phyloP scores from a whole-genome alignment of 768 basidiomycete species.

The Pulveroboletus ravenelii region DNA sequence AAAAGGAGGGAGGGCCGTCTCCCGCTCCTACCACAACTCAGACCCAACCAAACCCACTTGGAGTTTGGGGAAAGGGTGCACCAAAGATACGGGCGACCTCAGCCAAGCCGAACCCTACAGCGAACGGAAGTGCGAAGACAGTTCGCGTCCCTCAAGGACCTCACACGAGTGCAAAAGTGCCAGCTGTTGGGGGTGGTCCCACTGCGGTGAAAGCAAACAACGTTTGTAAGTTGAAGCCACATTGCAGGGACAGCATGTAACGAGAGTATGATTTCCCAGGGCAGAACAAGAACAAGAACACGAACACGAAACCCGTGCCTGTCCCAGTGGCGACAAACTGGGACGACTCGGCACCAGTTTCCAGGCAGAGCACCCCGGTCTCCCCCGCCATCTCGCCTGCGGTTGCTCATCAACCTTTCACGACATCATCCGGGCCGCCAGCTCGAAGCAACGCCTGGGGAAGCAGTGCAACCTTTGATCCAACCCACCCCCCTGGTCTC shows the following conservation, averaged over 20 bases:
- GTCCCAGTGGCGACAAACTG: constrained; percentile 11
- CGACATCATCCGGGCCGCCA: constrained; percentile 10
- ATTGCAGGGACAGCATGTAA: background rate
- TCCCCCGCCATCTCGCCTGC: constrained; percentile 1
- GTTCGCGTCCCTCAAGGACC: constrained; percentile 3
- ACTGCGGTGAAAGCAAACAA: constrained; percentile 24
- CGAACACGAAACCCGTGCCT: background rate
- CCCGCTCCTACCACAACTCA: background rate
- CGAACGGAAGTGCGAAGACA: constrained; percentile 20
- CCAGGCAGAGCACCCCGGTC: constrained; percentile 17
- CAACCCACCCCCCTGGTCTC: constrained; percentile 14
- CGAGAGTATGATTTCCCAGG: constrained; percentile 7
- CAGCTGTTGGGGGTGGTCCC: constrained; percentile 27
- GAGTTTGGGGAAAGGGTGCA: constrained; percentile 18
- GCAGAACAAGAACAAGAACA: constrained; percentile 8
- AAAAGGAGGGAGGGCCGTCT: constrained; percentile 8
- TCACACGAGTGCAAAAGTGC: constrained; percentile 6
- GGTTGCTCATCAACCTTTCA: constrained; percentile 2
- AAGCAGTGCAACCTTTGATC: constrained; percentile 1
- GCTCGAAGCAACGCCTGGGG: constrained; percentile 9
- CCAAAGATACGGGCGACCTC: constrained; percentile 7
- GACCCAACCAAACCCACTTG: background rate
- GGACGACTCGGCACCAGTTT: constrained; percentile 15
- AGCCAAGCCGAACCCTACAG: constrained; percentile 10
- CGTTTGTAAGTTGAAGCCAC: constrained; percentile 22